phyloP scores from a whole-genome alignment of 2,329 filamentous ascomycete species.

The Aureobasidium melanogenum region DNA sequence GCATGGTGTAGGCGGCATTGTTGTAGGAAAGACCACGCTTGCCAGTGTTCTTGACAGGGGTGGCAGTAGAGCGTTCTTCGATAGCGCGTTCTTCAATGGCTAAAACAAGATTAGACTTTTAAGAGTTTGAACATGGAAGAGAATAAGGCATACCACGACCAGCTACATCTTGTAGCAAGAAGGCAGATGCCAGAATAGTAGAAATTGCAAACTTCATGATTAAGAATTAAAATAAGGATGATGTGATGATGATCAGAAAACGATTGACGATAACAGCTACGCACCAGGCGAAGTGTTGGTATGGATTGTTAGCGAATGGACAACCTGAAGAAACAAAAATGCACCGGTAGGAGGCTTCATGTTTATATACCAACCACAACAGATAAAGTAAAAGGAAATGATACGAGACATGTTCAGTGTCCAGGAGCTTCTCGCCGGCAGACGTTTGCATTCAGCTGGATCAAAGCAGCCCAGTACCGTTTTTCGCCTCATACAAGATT shows the following conservation, averaged over 20 bases:
- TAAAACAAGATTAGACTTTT: neutral
- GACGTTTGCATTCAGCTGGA: constrained; percentile 2
- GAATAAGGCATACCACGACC: constrained; percentile 1
- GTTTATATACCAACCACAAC: constrained; percentile 2
- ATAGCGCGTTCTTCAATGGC: neutral
- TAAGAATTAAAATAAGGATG: neutral
- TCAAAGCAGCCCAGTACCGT: neutral
- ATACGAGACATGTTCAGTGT: constrained; percentile 2
- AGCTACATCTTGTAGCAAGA: neutral
- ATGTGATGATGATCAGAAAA: neutral
- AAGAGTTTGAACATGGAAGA: too few species aligned
- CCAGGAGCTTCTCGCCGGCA: neutral
- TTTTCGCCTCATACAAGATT: constrained; percentile 5
- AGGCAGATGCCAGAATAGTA: neutral
- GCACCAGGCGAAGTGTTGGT: neutral
- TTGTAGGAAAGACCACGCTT: constrained; percentile 67
- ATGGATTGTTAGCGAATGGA: neutral
- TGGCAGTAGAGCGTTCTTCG: constrained; percentile 12
- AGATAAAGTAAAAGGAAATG: constrained; percentile 3
- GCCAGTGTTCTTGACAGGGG: constrained; percentile 23
- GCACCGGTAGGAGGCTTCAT: neutral
- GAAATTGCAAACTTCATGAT: neutral
- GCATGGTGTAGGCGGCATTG: constrained; percentile 41
- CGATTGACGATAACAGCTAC: neutral
- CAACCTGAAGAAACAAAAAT: neutral